Base-by-base conservation (phyloP, 176 grass and related monocot species). In the Areca catechu region DNA sequence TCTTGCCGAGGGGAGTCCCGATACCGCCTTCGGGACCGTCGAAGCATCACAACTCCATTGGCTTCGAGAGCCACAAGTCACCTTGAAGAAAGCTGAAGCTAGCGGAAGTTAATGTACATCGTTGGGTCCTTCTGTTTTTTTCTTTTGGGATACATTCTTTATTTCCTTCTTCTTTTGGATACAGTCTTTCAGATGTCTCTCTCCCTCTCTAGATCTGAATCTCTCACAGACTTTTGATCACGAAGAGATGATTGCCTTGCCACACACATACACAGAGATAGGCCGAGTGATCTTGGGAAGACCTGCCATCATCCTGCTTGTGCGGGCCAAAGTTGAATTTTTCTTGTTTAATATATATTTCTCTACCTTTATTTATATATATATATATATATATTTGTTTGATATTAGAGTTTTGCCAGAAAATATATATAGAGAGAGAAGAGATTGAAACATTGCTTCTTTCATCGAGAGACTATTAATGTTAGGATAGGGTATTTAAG, bases 11-110 rank as follows among this genome's bases (percentile, higher is more conserved):
- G 19, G 66, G 66, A 12, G 18, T 56, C 14, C 30, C 28, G 19
- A 57, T 57, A 23, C 29, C 66, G 5, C 66, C 66, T 12, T 69
- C 66, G 15, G 66, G 66, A 5, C 66, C 66, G 19, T 69, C 66
- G 15, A 56, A 57, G 66, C 66, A 57, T 15, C 66, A 69, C 29
- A 57, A 69, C 53, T 56, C 66, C 19, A 37, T 57, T 22, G 66
- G 66, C 17, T 2, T 69, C 18, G 5, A 57, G 29, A 57, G 29
- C 21, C 17, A 9, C 10, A 22, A 2, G 3, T 69, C 53, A 1
- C 66, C 66, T 16, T 56, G 66, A 62, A 48, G n/a, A 22, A 21
- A 55, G 19, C 18, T 55, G 19, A 55, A 55, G 53, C 21, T 20
- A 55, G 5, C n/a, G 1, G 0, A 20, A 15, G 53, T 21, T 55